Conservation (phyloP, 257 asterid genomes). For the Solanum paucissectum region DNA sequence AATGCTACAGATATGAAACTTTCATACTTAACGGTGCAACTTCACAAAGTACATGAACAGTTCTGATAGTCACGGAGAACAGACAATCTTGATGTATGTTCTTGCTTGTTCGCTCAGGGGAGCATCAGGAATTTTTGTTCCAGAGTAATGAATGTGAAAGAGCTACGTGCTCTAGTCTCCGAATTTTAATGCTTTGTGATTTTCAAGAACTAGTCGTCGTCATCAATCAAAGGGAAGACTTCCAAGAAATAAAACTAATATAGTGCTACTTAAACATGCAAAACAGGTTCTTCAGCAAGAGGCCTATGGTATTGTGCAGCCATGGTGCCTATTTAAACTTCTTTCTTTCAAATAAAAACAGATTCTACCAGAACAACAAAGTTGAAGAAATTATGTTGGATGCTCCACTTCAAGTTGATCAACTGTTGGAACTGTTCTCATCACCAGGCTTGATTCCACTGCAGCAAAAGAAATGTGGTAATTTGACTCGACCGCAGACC, state of each 20-base stretch:
- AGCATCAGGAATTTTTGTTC: not conserved
- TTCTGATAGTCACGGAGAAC: not conserved
- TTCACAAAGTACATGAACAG: not conserved
- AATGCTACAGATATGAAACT: not conserved
- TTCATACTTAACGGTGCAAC: not conserved
- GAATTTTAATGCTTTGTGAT: not conserved
- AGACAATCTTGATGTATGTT: not conserved
- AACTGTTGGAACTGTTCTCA: not conserved
- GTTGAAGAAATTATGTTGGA: not conserved
- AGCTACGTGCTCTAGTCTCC: not conserved
- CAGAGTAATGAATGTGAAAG: not conserved
- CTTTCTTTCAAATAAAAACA: not conserved
- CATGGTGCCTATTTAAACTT: not conserved
- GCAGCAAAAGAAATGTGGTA: constrained; percentile 92
- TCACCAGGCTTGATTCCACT: constrained; percentile 57
- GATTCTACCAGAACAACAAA: not conserved
- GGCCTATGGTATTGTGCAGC: not conserved
- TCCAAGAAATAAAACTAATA: not conserved
- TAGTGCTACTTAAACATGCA: not conserved
- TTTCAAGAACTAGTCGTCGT: not conserved
- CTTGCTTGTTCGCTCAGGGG: not conserved
- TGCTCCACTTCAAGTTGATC: not conserved
- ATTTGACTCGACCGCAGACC: constrained; percentile 87
- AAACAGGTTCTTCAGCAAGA: not conserved
- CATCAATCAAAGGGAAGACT: not conserved